Base-by-base conservation (phyloP, 768 basidiomycete species). In the Suillus americanus region DNA sequence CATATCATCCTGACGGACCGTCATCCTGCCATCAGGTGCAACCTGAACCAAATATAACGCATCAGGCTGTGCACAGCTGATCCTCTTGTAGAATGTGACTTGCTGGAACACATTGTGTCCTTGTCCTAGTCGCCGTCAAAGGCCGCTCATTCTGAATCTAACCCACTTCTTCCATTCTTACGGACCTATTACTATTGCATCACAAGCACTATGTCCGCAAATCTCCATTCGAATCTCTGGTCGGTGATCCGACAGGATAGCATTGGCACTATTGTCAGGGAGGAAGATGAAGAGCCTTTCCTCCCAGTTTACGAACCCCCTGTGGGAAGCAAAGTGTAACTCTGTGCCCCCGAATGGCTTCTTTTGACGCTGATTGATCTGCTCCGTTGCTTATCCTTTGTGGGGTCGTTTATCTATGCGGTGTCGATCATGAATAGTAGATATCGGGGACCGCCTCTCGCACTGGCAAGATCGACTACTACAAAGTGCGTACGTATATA, bases 261-360 rank as follows among this genome's bases (percentile, higher is more conserved):
- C 25, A 20, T 64, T 30, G 33, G 35, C 57, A 37, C 63, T 7
- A 10, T 30, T 37, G 20, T 20, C 1, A n/a, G 50, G 23, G 60
- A 25, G 12, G 63, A 43, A 13, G 69, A 67, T 28, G 60, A 66
- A 38, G 68, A 74, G 8, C 43, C 67, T 14, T 43, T 63, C 43
- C 73, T 68, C 20, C 74, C 73, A 38, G 60, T 67, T 4, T 76
- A 75, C 20, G 69, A 73, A 50, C 62, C 65, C 7, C 14, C 48
- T 45, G 53, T 57, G 51, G 38, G 62, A 61, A 60, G 35, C 33
- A 38, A 48, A 10, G 7, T 12, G 70, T 71, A 62, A 63, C 63
- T 23, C 30, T 46, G 50, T 68, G 50, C 9, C 18, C 46, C 48
- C 60, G 35, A 54, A 6, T 35, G 53, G 28, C 30, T 48, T 50